Evolutionary conservation across 169 alveolate species (phyloP).

Genomic region (Babesia microti): DNA sequence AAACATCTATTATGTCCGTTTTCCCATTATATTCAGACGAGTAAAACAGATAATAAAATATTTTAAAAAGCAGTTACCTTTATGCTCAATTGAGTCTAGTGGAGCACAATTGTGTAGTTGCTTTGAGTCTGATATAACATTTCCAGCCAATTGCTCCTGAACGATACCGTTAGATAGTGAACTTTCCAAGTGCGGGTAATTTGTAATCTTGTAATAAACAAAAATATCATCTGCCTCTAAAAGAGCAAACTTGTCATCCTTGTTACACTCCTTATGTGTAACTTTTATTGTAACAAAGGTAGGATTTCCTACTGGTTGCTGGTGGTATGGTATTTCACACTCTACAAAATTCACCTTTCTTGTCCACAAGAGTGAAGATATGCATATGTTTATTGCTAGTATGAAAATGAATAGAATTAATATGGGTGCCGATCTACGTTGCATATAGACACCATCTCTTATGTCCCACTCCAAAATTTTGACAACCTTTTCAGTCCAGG

Average conservation of each 20-base stretch:
- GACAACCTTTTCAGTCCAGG: too few relatives aligned
- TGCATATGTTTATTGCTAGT: slow-evolving; percentile 1
- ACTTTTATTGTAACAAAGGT: neutral
- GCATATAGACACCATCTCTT: too few relatives aligned
- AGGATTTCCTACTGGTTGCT: neutral
- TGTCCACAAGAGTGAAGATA: slow-evolving; percentile 2
- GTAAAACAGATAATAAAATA: too few relatives aligned
- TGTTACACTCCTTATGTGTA: slow-evolving; percentile 1
- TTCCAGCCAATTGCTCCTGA: slow-evolving; percentile 21
- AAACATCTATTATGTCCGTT: neutral
- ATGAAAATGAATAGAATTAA: slow-evolving; percentile 5
- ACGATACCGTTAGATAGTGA: slow-evolving; percentile 19
- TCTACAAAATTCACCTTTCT: slow-evolving; percentile 3
- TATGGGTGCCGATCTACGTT: too few relatives aligned
- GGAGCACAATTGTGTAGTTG: slow-evolving; percentile 9
- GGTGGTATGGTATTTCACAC: slow-evolving; percentile 3
- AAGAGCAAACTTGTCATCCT: slow-evolving; percentile 5
- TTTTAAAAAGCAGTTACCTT: slow-evolving; percentile 14
- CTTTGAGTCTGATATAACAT: neutral
- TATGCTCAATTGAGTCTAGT: slow-evolving; percentile 1
- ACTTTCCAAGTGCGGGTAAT: slow-evolving; percentile 33
- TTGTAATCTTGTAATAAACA: slow-evolving; percentile 23
- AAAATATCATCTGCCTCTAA: slow-evolving; percentile 5
- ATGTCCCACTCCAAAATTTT: too few relatives aligned
- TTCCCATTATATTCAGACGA: neutral